Conservation (phyloP, 164 flowering plant genomes). For the Platanus orientalis region DNA sequence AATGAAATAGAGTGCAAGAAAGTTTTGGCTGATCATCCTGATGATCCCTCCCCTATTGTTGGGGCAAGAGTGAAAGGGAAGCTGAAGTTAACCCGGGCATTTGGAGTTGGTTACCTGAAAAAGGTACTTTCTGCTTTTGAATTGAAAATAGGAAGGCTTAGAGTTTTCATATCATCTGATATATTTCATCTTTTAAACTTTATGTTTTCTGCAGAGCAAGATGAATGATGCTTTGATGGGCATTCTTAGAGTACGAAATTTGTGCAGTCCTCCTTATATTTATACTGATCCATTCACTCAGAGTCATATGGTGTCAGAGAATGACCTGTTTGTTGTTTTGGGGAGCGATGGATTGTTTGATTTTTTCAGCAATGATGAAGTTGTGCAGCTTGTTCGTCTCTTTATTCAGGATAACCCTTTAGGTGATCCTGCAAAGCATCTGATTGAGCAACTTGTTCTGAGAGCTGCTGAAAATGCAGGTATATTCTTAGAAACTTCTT, state of each 20-base stretch:
- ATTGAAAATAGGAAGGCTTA: too few species aligned
- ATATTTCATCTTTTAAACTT: neutral
- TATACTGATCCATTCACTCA: slow-evolving; percentile 22
- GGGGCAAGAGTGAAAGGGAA: slow-evolving; percentile 32
- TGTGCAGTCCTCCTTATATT: slow-evolving; percentile 29
- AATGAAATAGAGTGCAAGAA: slow-evolving; percentile 20
- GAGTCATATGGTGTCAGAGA: slow-evolving; percentile 19
- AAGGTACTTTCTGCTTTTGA: slow-evolving; percentile 11
- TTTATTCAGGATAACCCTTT: slow-evolving; percentile 22
- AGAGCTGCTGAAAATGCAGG: slow-evolving; percentile 30
- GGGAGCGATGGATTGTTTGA: slow-evolving; percentile 34
- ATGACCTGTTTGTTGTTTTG: slow-evolving; percentile 23
- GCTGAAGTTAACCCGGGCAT: slow-evolving; percentile 29
- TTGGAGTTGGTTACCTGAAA: slow-evolving; percentile 34
- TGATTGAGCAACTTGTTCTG: slow-evolving; percentile 26
- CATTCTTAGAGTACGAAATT: slow-evolving; percentile 28
- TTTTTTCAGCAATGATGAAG: slow-evolving; percentile 29
- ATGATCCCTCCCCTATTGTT: slow-evolving; percentile 23
- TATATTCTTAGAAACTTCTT: neutral
- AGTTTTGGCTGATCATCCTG: slow-evolving; percentile 29
- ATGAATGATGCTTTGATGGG: slow-evolving; percentile 32
- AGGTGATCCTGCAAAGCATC: slow-evolving; percentile 30
- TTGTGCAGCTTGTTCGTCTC: slow-evolving; percentile 20
- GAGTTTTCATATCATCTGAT: neutral
- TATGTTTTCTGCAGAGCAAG: slow-evolving; percentile 15